Base-by-base conservation (phyloP, 306 rosid genomes). In the Mimosa bimucronata region DNA sequence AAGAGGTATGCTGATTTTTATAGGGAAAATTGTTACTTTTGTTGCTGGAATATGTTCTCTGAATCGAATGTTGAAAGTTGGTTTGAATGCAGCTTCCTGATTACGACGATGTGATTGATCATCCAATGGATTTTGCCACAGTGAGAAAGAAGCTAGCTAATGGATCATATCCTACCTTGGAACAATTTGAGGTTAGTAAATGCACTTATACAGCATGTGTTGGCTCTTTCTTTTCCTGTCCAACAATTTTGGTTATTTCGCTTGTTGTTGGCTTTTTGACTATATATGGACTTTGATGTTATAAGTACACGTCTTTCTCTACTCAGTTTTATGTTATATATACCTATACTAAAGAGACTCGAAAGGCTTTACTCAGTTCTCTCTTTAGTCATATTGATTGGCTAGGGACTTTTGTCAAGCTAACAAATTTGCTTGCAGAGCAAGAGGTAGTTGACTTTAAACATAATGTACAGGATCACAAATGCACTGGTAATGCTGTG, bases 41-140 rank as follows among this genome's bases (percentile, higher is more conserved):
- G 76, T 16, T 84, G 70, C 75, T 73, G 34, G 78, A 83, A 81
- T 83, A 58, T 76, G 42, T 70, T 67, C 31, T 67, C 50, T 28
- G 55, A 44, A 53, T 61, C 81, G 78, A 15, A 66, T 71, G 60
- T 66, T 85, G 70, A 66, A 76, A 40, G 81, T 79, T 29, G 64
- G 65, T 82, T 88, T 82, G 82, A 18, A 46, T 87, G 88, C 87
- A 96, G 99, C 98, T 96, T 85, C 99, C 99, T 30, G 99, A 96
- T 84, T 96, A 96, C 85, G 90, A 83, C 8, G 98, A 96, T 78
- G 92, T 96, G 75, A 93, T 96, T 74, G 90, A 93, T 60, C 87
- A 89, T 87, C 99, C 99, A 16, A 96, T 96, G 99, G 99, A 96
- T 89, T 96, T 96, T 42, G 85, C 99, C 38, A 96, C 98, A 0